Conservation (phyloP, 768 basidiomycete species). For the Mycena pura region DNA sequence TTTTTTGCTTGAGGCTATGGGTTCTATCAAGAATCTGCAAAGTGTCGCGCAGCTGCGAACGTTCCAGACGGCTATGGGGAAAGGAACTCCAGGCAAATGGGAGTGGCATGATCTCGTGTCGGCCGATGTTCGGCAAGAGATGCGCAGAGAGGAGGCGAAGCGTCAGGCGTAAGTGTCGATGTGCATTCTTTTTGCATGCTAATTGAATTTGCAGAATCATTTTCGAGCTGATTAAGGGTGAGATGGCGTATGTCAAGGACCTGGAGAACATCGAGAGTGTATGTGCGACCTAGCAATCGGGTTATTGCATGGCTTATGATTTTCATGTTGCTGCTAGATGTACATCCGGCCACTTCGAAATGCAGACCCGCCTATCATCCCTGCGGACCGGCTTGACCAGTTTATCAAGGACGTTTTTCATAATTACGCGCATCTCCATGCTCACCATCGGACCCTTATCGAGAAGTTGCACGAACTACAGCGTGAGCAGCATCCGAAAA, state of each 20-base stretch:
- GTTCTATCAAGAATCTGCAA: constrained; percentile 83
- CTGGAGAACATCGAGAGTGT: constrained; percentile 85
- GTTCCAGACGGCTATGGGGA: constrained; percentile 90
- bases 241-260: constrained; percentile 95
- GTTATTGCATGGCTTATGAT: background rate
- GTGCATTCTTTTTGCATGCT: background rate
- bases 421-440: constrained; percentile 79
- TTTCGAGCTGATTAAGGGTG: constrained; percentile 93
- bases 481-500: constrained; percentile 82
- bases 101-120: constrained; percentile 92
- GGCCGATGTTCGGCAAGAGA: constrained; percentile 61
- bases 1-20: constrained; percentile 82
- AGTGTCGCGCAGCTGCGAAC: constrained; percentile 82
- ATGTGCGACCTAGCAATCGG: constrained; percentile 29
- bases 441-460: constrained; percentile 77
- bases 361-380: constrained; percentile 80
- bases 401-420: constrained; percentile 92
- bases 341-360: constrained; percentile 78
- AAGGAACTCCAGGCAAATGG: constrained; percentile 79
- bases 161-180: constrained; percentile 76
- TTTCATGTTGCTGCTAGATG: constrained; percentile 66
- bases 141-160: constrained; percentile 79
- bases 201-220: constrained; percentile 64
- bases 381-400: constrained; percentile 67
- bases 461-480: constrained; percentile 87